Evolutionary conservation across 2,329 filamentous ascomycete genomes (phyloP).

Genomic region (Cadophora luteo-olivacea): DNA sequence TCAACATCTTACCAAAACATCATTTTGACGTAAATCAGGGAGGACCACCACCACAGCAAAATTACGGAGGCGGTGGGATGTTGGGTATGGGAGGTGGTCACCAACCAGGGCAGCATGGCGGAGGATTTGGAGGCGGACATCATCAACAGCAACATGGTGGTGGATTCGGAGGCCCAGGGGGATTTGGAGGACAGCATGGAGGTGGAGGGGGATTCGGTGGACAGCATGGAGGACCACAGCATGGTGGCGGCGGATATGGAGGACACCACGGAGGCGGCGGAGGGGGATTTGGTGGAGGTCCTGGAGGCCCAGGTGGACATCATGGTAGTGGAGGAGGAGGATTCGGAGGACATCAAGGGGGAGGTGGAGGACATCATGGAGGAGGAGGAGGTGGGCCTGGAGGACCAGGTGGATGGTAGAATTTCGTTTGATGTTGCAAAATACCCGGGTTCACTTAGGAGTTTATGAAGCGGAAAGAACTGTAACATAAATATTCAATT

Average conservation of each 20-base stretch:
- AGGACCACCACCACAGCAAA: constrained; percentile 13
- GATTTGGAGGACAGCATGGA: constrained; percentile 4
- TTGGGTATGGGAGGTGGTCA: neutral
- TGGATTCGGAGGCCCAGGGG: neutral
- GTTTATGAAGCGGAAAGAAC: neutral
- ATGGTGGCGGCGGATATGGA: neutral
- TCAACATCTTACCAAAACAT: neutral
- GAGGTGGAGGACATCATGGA: neutral
- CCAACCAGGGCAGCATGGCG: constrained; percentile 1
- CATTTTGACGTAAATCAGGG: neutral
- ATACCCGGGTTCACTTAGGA: constrained; percentile 2
- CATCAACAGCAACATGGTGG: constrained; percentile 8
- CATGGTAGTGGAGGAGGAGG: constrained; percentile 2
- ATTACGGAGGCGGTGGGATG: constrained; percentile 9
- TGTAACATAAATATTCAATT: too few species aligned
- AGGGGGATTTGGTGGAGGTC: neutral
- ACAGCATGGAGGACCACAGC: neutral
- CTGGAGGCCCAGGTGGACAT: neutral
- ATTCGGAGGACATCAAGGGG: neutral
- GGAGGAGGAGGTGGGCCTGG: neutral
- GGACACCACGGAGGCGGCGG: neutral
- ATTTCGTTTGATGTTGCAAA: neutral
- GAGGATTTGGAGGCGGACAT: constrained; percentile 5
- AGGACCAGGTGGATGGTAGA: constrained; percentile 7
- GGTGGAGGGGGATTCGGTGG: constrained; percentile 6